Percentiles rank a stretch among this genome's conserved stretches.
These are phyloP conservation scores for Neurospora sp. DNA, from an alignment of 495 filamentous ascomycete species.

Conservation along the genomic window DNA sequence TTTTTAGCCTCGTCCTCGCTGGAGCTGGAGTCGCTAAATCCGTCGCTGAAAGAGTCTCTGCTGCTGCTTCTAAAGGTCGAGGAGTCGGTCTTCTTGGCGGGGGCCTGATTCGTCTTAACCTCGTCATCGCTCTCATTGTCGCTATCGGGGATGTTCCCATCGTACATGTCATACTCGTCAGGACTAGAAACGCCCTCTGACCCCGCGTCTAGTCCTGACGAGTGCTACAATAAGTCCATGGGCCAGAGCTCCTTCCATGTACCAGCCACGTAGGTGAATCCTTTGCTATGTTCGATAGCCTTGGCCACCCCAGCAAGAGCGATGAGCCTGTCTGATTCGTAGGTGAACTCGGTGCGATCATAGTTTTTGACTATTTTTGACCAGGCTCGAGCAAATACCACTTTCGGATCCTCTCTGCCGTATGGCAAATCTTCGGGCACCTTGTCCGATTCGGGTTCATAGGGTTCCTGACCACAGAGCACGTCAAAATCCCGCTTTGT, in stretches of 20 bases:
- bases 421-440: neutral
- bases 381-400: neutral
- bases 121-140: too few species aligned
- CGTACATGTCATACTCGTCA: too few species aligned
- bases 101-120: too few species aligned
- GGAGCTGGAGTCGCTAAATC: too few species aligned
- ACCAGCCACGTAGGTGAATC: constrained; percentile 11
- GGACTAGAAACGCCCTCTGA: too few species aligned
- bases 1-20: too few species aligned
- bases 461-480: neutral
- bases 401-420: too few species aligned
- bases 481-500: neutral
- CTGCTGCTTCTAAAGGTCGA: too few species aligned
- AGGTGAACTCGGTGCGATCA: neutral
- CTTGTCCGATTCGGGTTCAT: neutral
- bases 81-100: too few species aligned
- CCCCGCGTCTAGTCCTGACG: too few species aligned
- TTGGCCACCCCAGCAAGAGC: constrained; percentile 13
- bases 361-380: neutral
- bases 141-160: too few species aligned
- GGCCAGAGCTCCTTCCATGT: constrained; percentile 7
- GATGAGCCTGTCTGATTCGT: constrained; percentile 11
- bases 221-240: neutral
- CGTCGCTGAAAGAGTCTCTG: too few species aligned
- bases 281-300: constrained; percentile 1